Evolutionary conservation across 768 basidiomycete species (phyloP), one percentile per base, ranked within the genome.

Genomic region (Boletus tylopilopsis): DNA sequence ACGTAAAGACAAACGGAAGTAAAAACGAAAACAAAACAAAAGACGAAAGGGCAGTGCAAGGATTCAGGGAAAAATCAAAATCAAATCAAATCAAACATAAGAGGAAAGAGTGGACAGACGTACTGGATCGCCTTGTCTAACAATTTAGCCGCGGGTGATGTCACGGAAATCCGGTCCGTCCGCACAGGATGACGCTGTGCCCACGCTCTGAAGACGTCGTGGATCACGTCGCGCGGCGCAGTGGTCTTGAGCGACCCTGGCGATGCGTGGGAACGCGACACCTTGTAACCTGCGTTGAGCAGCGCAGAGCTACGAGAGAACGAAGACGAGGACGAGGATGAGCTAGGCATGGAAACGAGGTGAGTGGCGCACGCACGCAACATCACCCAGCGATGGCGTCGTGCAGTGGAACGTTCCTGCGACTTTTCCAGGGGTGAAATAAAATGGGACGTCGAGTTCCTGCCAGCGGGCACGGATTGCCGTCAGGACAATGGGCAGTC

Each of bases 181-280:
- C 83, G 86, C 23, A 96, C 88, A 0, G 95, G 92, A 59, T 94
- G 75, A 0, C 61, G 68, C 62, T 90, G 87, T 49, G 92, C 79
- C 82, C 85, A 95, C n/a, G 81, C 82, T 5, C 94, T 81, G 63
- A 85, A 86, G 42, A 96, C 72, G 60, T 95, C 94, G 62, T 89
- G 82, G 8, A 98, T 67, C 52, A 85, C 83, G 23, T 70, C 61
- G 29, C 81, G 75, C 3, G 84, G 73, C 3, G 92, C 95, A 18
- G 82, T 78, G 16, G 96, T 96, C 74, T 98, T 98, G 49, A 99
- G 67, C 8, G 93, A 94, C 0, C 96, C 96, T 5, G 91, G 68
- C 18, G 76, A 76, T 1, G 94, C 92, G 68, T 98, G 96, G 0
- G 95, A 95, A 12, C 95, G 84, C 9, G 95, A 95, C 33, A 96